Base-by-base conservation (phyloP, 108 stramenopile genomes). In the Cyclotella baltica region DNA sequence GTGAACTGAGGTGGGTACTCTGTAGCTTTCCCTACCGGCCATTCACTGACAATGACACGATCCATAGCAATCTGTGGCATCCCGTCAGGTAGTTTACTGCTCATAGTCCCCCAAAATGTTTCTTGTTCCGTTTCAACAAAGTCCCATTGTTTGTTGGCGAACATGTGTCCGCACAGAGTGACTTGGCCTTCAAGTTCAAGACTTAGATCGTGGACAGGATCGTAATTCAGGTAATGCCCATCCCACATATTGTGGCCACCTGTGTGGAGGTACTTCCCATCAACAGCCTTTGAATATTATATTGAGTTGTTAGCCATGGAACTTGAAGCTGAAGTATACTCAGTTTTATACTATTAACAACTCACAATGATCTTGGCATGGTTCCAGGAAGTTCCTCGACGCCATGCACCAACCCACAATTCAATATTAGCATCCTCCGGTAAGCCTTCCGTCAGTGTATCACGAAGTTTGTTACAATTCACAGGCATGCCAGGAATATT, bases 211-310 rank as follows among this genome's bases (percentile, higher is more conserved):
- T 87, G 84, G 13, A 87, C 86, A 8, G 88, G 88, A 63, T 77
- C 72, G 31, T 63, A 23, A 19, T 62, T 19, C 13, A 89, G 73
- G 66, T 89, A 89, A 36, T 87, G 86, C 16, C 46, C 28, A 73
- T 87, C 86, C 88, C 88, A 87, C 38, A 85, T 70, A 57, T 89
- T 89, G 69, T 89, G 88, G 4, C 88, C 88, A 8, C 88, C 88
- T 6, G 85, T 86, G 75, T 85, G 85, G 27, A 88, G 72, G 70
- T 73, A 75, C 62, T 83, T 82, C 31, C 88, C 86, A 69, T 89
- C 88, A 4, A 89, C 86, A 15, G 88, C 88, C 73, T n/a, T n/a
- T n/a, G n/a, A n/a, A n/a, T n/a, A n/a, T n/a, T n/a, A n/a, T n/a
- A n/a, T n/a, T n/a, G n/a, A n/a, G n/a, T n/a, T n/a, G n/a, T n/a